Percentiles rank a stretch among this genome's conserved stretches.
These are phyloP conservation scores for Pleurotus giganteus DNA, from an alignment of 768 basidiomycete genomes.

Conservation along the genomic window DNA sequence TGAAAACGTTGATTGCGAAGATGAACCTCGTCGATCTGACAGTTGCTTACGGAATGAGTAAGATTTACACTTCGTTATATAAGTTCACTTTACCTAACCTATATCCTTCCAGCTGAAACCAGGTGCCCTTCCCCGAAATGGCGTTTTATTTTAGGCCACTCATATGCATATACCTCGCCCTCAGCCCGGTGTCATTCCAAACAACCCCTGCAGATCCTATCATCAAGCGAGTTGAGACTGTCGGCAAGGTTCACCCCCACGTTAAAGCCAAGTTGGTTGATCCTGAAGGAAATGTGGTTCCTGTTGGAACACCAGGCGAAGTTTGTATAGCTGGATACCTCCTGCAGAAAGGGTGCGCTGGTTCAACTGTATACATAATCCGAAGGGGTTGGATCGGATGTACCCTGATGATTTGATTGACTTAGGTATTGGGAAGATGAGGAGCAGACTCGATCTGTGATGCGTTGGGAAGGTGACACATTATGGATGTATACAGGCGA, in stretches of 20 bases:
- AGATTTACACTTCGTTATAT: constrained; percentile 23
- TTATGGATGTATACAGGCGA: constrained; percentile 88
- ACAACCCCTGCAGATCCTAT: constrained; percentile 68
- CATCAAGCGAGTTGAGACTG: constrained; percentile 77
- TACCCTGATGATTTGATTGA: neutral
- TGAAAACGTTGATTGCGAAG: constrained; percentile 67
- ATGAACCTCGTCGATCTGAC: constrained; percentile 71
- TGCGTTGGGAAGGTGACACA: constrained; percentile 51
- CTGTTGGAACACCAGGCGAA: constrained; percentile 74
- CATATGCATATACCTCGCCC: neutral
- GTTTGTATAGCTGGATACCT: constrained; percentile 73
- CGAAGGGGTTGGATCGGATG: no score
- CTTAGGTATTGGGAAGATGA: constrained; percentile 75
- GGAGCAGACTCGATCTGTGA: constrained; percentile 59
- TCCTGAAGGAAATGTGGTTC: constrained; percentile 55
- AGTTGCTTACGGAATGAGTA: constrained; percentile 87
- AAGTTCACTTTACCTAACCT: neutral
- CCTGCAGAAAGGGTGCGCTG: constrained; percentile 70
- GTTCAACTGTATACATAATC: neutral
- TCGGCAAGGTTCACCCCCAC: constrained; percentile 74
- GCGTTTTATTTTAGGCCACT: neutral
- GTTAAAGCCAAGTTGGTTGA: constrained; percentile 74
- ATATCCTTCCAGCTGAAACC: constrained; percentile 59
- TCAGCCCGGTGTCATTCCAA: constrained; percentile 82
- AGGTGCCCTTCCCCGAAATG: constrained; percentile 37